Base-by-base conservation (phyloP, 345 rosid species). In the Lepidium aucheri region DNA sequence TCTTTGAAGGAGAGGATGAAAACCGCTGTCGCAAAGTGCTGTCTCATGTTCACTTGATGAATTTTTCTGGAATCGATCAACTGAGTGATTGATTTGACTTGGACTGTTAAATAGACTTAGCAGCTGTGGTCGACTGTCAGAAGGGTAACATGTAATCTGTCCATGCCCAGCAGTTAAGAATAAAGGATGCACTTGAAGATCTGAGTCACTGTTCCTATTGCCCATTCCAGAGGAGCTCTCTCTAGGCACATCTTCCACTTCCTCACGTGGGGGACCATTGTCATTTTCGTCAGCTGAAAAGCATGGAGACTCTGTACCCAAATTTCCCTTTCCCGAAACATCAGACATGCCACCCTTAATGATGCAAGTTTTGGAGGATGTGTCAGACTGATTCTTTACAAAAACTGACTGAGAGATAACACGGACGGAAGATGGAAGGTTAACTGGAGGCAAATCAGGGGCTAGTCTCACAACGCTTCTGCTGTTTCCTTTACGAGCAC, bases 351-450 rank as follows among this genome's bases (percentile, higher is more conserved):
- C 59, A 55, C 70, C 79, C 12, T 45, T 67, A 16, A 69, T 42
- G 62, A 74, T 53, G 63, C 71, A 63, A 73, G 60, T 74, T 14
- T 66, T 51, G 70, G 80, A 70, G 78, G 79, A 74, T 34, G 69
- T 64, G 56, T 77, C 83, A 69, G 73, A 42, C 40, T 76, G 82
- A 65, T 74, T 66, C 74, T 65, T 81, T 54, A 73, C 71, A 58
- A 86, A 81, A 74, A 78, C 84, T 67, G 93, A 73, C 74, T 81
- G 84, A 1, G 99, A 78, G 74, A 94, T 81, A 49, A 94, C 83
- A 75, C 91, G 89, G 59, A 86, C 96, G 33, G 95, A 80, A 16
- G 87, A 85, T 39, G 96, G 99, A 79, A 94, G 99, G 83, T 88
- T 88, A 63, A 94, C 86, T 3, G 91, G 91, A 44, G 99, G 97